Evolutionary conservation across 768 basidiomycete genomes (phyloP).

Genomic region (Sporobolomyces roseus): DNA sequence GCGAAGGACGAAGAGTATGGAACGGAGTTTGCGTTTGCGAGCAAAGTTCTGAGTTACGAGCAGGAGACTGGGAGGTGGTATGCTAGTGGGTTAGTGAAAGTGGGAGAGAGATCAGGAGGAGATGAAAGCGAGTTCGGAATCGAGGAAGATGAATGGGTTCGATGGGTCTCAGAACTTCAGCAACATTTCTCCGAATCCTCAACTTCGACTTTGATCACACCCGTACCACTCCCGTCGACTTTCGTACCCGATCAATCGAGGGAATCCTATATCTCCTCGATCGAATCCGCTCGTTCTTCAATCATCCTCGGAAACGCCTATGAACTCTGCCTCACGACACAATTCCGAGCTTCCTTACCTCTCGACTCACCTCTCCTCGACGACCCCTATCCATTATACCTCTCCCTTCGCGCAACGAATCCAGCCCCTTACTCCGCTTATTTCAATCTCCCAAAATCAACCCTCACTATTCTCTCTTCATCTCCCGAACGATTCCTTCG

Average conservation of each 20-base stretch:
- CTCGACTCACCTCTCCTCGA: constrained; percentile 53
- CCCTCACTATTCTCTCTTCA: constrained; percentile 66
- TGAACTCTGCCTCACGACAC: constrained; percentile 75
- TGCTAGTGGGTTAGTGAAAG: constrained; percentile 26
- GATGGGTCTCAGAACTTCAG: neutral
- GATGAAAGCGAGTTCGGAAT: neutral
- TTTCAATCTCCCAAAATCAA: constrained; percentile 37
- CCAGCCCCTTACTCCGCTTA: constrained; percentile 86
- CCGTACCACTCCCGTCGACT: neutral
- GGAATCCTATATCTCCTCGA: constrained; percentile 61
- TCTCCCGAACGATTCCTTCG: constrained; percentile 88
- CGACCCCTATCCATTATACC: constrained; percentile 48
- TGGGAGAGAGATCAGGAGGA: neutral
- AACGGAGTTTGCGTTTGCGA: constrained; percentile 28
- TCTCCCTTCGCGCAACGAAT: constrained; percentile 63
- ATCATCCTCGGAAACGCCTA: constrained; percentile 84
- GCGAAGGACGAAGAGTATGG: neutral
- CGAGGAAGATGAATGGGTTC: neutral
- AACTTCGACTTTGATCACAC: neutral
- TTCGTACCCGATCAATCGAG: constrained; percentile 19
- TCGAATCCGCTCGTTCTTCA: constrained; percentile 66
- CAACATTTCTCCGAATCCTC: neutral
- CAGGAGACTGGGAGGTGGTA: constrained; percentile 22
- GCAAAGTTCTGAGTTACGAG: constrained; percentile 14
- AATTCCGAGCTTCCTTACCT: constrained; percentile 38